Evolutionary conservation across 352 stramenopile species (phyloP), one percentile per base, ranked within the genome.

Genomic region (Phytophthora agathidicida): DNA sequence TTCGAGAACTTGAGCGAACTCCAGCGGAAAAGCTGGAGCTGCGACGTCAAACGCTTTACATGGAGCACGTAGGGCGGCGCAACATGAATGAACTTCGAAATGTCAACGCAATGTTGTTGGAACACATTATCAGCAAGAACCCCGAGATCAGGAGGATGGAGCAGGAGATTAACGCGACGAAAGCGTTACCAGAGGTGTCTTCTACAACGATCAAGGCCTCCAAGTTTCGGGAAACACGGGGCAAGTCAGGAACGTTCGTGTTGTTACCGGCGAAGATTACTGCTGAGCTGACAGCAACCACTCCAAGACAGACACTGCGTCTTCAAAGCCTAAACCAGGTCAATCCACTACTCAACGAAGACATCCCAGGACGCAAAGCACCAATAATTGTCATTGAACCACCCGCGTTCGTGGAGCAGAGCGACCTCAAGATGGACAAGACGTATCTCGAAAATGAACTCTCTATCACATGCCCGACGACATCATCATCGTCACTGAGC

Each of bases 121-220:
- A 88, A n/a, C 80, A 90, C 38, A 77, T 90, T 10, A 78, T 87
- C 44, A 88, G 67, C 47, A 81, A 86, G 39, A 78, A 83, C 32
- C 75, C 77, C 0, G 80, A 90, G 33, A 68, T 90, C 0, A 64
- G 71, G 1, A 16, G 77, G 61, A 65, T 68, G 11, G 71, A 75
- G 56, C 72, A 42, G n/a, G 64, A 67, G 22, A 55, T 58, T 20
- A 44, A 54, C 26, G 7, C n/a, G 0, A 60, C 44, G 17, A 58
- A 58, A 2, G n/a, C 26, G 8, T n/a, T 47, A 19, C 6, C 43
- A 3, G 52, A 53, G 36, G 17, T 16, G 0, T 20, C 26, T 2
- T 45, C 17, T 9, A 41, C 23, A 16, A 48, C 30, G 3, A 26
- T 19, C 4, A 60, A 52, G 7, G 39, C 14, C 5, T 47, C 53